These are phyloP conservation scores for Cercospora sesami DNA, from an alignment of 2,329 filamentous ascomycete genomes.

Conservation along the genomic window DNA sequence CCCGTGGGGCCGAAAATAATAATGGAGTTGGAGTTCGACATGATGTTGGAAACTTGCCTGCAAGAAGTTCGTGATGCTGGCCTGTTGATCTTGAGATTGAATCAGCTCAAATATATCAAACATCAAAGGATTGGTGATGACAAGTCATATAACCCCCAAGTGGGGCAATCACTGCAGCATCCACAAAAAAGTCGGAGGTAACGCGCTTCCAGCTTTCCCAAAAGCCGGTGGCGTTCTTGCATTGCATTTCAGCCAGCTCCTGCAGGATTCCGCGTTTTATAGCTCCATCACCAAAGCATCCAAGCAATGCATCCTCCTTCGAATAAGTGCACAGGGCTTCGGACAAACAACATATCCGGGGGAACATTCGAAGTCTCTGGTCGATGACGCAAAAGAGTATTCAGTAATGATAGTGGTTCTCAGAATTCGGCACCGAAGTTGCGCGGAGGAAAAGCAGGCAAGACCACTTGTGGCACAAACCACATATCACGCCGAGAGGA, in stretches of 20 bases:
- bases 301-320: neutral
- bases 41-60: neutral
- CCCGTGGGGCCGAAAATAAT: constrained; percentile 56
- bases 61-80: neutral
- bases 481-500: neutral
- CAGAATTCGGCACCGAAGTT: neutral
- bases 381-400: neutral
- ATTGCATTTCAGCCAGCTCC: neutral
- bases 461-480: neutral
- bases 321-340: neutral
- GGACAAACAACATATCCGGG: neutral
- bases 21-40: constrained; percentile 1
- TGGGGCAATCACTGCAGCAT: neutral
- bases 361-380: neutral
- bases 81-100: too few relatives aligned
- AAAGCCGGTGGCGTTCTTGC: neutral
- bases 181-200: neutral
- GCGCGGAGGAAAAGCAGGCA: neutral
- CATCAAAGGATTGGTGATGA: neutral
- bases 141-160: neutral
- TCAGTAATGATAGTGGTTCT: neutral
- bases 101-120: neutral
- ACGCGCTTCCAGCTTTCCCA: neutral
- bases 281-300: too few relatives aligned
- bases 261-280: neutral